phyloP scores from a whole-genome alignment of 345 rosid genomes.

The Eucalyptus erythrocorys region DNA sequence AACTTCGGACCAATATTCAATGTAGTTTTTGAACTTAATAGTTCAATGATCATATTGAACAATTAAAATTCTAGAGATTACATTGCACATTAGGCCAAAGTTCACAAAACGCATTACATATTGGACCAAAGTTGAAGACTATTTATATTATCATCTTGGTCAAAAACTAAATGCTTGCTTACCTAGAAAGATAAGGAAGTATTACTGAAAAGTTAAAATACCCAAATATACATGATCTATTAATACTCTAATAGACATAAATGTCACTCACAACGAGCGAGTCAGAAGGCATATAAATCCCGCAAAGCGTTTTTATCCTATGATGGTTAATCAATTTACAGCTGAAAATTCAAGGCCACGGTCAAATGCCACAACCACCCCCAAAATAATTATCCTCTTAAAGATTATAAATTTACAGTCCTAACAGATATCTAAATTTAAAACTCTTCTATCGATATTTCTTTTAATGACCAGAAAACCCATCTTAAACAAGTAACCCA shows the following conservation, averaged over 20 bases:
- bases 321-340: neutral
- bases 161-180: neutral
- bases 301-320: neutral
- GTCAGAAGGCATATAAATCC: neutral
- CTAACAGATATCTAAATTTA: neutral
- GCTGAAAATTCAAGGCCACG: neutral
- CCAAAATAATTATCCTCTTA: neutral
- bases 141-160: neutral
- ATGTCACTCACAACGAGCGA: neutral
- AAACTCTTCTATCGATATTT: neutral
- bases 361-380: neutral
- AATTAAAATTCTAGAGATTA: neutral
- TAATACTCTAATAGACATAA: neutral
- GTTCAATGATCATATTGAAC: neutral
- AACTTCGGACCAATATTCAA: neutral
- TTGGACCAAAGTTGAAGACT: neutral
- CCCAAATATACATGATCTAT: neutral
- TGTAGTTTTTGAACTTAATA: neutral
- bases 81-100: neutral
- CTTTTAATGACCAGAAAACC: neutral
- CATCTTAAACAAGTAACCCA: neutral
- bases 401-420: neutral
- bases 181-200: neutral
- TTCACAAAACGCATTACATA: accelerated
- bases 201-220: neutral